A percentile compares a stretch with the other conserved stretches of the same genome.
These are phyloP conservation scores for Brassica napus DNA, from an alignment of 345 rosid genomes.

Conservation along the genomic window DNA sequence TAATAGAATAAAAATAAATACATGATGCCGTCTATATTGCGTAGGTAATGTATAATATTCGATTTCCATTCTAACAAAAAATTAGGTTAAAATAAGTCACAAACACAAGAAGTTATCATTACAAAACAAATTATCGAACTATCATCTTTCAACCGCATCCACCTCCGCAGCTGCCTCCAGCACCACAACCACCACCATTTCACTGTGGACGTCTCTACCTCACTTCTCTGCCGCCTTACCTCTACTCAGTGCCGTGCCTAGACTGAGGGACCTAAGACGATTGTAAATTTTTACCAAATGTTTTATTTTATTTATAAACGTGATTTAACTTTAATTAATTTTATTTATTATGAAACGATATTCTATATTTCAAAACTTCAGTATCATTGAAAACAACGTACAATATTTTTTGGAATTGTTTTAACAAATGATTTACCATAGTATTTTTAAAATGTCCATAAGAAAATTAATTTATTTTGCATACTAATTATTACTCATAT, in stretches of 20 bases:
- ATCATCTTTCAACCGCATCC: neutral
- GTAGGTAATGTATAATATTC: neutral
- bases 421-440: neutral
- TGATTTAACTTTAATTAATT: too few relatives aligned
- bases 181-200: slow-evolving; percentile 10
- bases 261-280: too few relatives aligned
- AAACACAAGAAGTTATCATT: slow-evolving; percentile 14
- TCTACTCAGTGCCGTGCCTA: neutral
- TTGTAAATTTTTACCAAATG: too few relatives aligned
- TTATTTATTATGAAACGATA: neutral
- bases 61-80: too few relatives aligned
- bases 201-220: neutral
- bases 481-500: neutral
- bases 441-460: too few relatives aligned
- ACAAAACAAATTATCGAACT: neutral
- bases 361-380: neutral
- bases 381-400: neutral
- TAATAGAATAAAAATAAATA: neutral
- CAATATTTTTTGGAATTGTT: neutral
- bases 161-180: slow-evolving; percentile 9
- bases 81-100: neutral
- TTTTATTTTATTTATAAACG: too few relatives aligned
- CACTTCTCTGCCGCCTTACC: neutral
- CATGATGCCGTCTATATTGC: neutral
- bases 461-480: neutral